Conservation (phyloP, 2,329 filamentous ascomycete genomes). For the Cytospora chrysosperma region DNA sequence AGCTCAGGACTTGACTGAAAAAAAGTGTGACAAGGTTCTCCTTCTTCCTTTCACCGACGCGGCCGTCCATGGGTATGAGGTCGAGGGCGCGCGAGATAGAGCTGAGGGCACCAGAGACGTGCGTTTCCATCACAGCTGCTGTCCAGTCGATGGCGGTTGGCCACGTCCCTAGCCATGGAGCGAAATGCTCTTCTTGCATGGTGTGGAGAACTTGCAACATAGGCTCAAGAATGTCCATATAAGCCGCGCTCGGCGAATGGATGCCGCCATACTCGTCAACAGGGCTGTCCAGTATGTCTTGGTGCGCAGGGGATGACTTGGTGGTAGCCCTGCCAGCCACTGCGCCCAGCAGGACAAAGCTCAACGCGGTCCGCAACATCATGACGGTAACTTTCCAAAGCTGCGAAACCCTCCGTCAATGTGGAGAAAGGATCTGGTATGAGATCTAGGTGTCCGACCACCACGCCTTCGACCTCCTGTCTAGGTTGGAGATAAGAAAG, state of each 20-base stretch:
- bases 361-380: background rate
- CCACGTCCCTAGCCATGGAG: conserved; percentile 77
- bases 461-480: background rate
- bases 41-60: conserved; percentile 46
- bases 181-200: conserved; percentile 78
- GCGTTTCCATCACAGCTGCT: conserved; percentile 77
- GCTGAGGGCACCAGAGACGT: conserved; percentile 70
- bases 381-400: background rate
- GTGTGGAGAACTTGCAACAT: conserved; percentile 59
- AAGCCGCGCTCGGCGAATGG: background rate
- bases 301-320: background rate
- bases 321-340: background rate
- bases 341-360: conserved; percentile 4
- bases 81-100: conserved; percentile 65
- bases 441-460: too few relatives aligned
- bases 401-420: background rate
- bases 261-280: background rate
- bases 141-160: conserved; percentile 92
- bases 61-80: conserved; percentile 35
- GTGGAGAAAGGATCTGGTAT: background rate
- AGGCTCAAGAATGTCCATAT: conserved; percentile 39
- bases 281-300: background rate
- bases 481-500: background rate
- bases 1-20: conserved; percentile 73
- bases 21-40: conserved; percentile 82